Conservation (phyloP, 2,329 filamentous ascomycete species). For the Verticillium tricorpus region DNA sequence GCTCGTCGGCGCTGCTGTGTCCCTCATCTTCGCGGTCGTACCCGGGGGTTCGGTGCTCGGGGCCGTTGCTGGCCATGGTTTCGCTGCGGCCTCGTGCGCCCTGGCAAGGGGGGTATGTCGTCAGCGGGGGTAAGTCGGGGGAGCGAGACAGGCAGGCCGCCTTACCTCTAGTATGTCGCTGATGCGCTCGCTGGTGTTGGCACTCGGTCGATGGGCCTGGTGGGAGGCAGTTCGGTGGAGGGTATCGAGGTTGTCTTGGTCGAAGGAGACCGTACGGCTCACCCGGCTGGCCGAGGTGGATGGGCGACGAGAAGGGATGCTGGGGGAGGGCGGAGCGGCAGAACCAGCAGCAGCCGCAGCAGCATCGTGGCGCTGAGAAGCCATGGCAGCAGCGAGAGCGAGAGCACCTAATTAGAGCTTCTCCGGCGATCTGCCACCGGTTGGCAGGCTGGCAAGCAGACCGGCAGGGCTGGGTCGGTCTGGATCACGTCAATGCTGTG, state of each 20-base stretch:
- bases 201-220: neutral
- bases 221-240: neutral
- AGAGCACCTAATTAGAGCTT: neutral
- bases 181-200: slow-evolving; percentile 33
- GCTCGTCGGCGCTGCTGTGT: slow-evolving; percentile 31
- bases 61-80: slow-evolving; percentile 23
- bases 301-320: neutral
- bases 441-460: neutral
- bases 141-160: slow-evolving; percentile 5
- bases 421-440: neutral
- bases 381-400: slow-evolving; percentile 10
- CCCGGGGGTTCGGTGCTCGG: slow-evolving; percentile 12
- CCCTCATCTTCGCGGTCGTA: slow-evolving; percentile 9
- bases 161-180: slow-evolving; percentile 43
- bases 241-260: slow-evolving; percentile 5
- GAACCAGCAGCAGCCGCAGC: slow-evolving; percentile 1
- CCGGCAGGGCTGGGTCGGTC: neutral
- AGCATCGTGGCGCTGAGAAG: slow-evolving; percentile 6
- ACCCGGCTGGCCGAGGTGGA: slow-evolving; percentile 1
- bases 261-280: slow-evolving; percentile 9
- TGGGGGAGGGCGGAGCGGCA: slow-evolving; percentile 5
- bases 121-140: neutral
- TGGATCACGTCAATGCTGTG: neutral
- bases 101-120: slow-evolving; percentile 17
- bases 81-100: slow-evolving; percentile 37